Conservation (phyloP, 2,329 filamentous ascomycete species). For the Aspergillaceae sp. region DNA sequence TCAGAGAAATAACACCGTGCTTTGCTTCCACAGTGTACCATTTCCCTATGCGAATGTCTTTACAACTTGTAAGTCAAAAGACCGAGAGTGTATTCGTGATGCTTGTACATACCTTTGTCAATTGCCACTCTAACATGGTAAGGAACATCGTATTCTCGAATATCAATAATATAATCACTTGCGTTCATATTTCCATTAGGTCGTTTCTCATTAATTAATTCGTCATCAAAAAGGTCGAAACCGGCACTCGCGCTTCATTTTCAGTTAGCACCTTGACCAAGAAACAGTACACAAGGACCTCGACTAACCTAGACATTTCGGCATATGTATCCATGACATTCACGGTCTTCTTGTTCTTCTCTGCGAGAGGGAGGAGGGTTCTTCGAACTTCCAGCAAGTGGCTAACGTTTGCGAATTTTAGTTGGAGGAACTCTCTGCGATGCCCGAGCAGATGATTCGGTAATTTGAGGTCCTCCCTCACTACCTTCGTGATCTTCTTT, state of each 20-base stretch:
- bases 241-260: constrained; percentile 60
- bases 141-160: constrained; percentile 97
- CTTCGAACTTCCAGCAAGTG: constrained; percentile 79
- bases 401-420: constrained; percentile 77
- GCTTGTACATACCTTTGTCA: constrained; percentile 58
- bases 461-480: constrained; percentile 90
- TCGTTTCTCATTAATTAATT: constrained; percentile 74
- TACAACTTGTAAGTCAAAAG: constrained; percentile 14
- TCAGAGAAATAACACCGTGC: constrained; percentile 76
- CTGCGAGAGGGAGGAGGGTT: constrained; percentile 79
- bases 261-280: constrained; percentile 11
- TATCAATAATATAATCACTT: constrained; percentile 96
- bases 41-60: constrained; percentile 89
- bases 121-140: constrained; percentile 99
- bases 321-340: constrained; percentile 98
- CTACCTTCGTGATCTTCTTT: constrained; percentile 65
- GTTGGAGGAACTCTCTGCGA: constrained; percentile 74
- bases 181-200: constrained; percentile 73
- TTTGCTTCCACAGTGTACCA: constrained; percentile 97
- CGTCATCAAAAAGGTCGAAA: constrained; percentile 92
- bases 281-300: not conserved
- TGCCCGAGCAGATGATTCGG: constrained; percentile 94
- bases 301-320: constrained; percentile 70
- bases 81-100: not conserved
- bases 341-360: constrained; percentile 94